Evolutionary conservation across 108 stramenopile species (phyloP).

Genomic region (Skeletonema tropicum): DNA sequence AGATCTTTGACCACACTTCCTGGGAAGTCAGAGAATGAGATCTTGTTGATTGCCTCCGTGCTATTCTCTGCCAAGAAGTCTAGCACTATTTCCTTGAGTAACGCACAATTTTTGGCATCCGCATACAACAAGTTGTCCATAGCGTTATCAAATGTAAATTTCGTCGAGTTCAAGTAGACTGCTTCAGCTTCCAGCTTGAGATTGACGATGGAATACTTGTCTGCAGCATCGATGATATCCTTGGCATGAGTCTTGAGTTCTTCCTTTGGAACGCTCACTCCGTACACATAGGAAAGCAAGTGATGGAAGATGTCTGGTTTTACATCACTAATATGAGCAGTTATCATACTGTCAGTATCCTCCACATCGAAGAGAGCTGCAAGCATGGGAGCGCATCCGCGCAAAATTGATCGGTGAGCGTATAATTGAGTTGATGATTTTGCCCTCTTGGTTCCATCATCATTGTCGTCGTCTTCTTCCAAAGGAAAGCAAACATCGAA

Average conservation of each 20-base stretch:
- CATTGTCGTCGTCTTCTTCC: background rate
- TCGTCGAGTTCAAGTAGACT: background rate
- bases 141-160: background rate
- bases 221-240: too few relatives aligned
- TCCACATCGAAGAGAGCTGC: background rate
- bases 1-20: background rate
- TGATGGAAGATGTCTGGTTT: background rate
- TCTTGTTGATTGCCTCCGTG: background rate
- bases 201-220: too few relatives aligned
- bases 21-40: background rate
- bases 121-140: background rate
- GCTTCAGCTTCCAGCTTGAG: background rate
- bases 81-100: background rate
- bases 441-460: background rate
- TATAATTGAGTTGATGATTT: background rate
- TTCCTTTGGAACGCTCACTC: too few relatives aligned
- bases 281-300: background rate
- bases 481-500: background rate
- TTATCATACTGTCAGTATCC: too few relatives aligned
- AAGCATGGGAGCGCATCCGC: too few relatives aligned
- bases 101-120: background rate
- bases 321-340: too few relatives aligned
- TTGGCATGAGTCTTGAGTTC: too few relatives aligned
- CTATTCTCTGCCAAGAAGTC: slow-evolving; percentile 2
- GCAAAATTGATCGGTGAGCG: slow-evolving; percentile 3